These are phyloP conservation scores for Stentor roeselii DNA, from an alignment of 73 alveolate species.

Conservation along the genomic window DNA sequence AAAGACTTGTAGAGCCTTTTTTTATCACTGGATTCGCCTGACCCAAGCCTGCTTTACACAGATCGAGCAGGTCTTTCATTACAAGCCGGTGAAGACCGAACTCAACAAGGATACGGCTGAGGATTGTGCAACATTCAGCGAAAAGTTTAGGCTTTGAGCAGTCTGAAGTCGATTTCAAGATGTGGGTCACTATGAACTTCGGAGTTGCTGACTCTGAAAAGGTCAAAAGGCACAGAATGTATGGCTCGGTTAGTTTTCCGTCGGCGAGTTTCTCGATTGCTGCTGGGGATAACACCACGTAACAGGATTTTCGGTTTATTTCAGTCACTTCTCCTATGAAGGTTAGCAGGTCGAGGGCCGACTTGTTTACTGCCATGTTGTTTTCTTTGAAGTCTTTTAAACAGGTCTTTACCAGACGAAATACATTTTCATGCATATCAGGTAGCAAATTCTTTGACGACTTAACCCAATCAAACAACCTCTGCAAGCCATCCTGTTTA, in stretches of 20 bases:
- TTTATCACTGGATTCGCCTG: slow-evolving; percentile 70
- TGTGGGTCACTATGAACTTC: slow-evolving; percentile 44
- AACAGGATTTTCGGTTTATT: slow-evolving; percentile 54
- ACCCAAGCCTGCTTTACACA: slow-evolving; percentile 49
- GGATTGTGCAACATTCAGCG: slow-evolving; percentile 54
- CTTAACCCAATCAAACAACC: slow-evolving; percentile 29
- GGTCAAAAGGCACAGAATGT: slow-evolving; percentile 42
- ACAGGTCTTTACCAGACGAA: slow-evolving; percentile 55
- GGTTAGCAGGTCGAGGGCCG: slow-evolving; percentile 38
- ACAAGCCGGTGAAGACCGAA: slow-evolving; percentile 65
- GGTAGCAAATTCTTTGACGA: slow-evolving; percentile 29
- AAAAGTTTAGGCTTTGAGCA: slow-evolving; percentile 59
- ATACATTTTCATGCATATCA: slow-evolving; percentile 61
- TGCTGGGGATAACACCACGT: slow-evolving; percentile 45
- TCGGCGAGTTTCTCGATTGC: slow-evolving; percentile 75
- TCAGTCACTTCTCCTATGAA: slow-evolving; percentile 40
- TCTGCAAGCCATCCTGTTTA: slow-evolving; percentile 45
- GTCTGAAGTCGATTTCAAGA: slow-evolving; percentile 41
- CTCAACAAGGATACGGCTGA: slow-evolving; percentile 58
- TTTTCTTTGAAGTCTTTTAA: slow-evolving; percentile 86
- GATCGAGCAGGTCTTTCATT: slow-evolving; percentile 71
- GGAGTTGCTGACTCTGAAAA: slow-evolving; percentile 64
- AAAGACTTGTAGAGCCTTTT: slow-evolving; percentile 58
- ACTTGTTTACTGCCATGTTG: slow-evolving; percentile 72
- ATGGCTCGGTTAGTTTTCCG: slow-evolving; percentile 45